These are phyloP conservation scores for Lasiodiplodia hormozganensis DNA, from an alignment of 2,329 filamentous ascomycete species.

Conservation along the genomic window DNA sequence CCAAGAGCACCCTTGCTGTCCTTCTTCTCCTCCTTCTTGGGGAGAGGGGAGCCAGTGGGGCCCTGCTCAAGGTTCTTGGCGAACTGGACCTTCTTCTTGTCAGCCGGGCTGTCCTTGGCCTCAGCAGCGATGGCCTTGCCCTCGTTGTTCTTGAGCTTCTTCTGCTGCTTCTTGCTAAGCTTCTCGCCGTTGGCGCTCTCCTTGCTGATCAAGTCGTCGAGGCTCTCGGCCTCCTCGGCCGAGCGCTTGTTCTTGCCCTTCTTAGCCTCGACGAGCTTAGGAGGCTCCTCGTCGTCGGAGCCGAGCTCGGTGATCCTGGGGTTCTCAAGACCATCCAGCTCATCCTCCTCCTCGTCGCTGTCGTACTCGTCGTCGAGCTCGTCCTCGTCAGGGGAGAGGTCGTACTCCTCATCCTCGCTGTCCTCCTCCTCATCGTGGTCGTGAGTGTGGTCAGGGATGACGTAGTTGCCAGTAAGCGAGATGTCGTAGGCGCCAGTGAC, in stretches of 20 bases:
- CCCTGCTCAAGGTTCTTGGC: constrained; percentile 99
- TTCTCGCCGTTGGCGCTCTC: constrained; percentile 67
- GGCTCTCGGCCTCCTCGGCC: constrained; percentile 69
- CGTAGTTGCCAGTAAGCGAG: constrained; percentile 95
- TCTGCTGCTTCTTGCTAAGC: constrained; percentile 94
- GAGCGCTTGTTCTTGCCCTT: constrained; percentile 93
- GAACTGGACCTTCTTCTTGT: constrained; percentile 97
- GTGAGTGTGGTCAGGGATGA: constrained; percentile 71
- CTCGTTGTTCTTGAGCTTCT: constrained; percentile 99
- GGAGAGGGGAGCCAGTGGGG: constrained; percentile 67
- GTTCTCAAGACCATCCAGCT: constrained; percentile 69
- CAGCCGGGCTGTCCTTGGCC: constrained; percentile 60
- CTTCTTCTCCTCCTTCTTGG: constrained; percentile 50
- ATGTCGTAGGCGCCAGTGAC: constrained; percentile 89
- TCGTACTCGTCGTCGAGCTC: constrained; percentile 68
- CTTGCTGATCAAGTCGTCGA: constrained; percentile 88
- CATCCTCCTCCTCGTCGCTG: constrained; percentile 54
- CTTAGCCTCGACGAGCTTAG: constrained; percentile 61
- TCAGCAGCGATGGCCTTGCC: constrained; percentile 72
- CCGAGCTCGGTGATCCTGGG: constrained; percentile 85
- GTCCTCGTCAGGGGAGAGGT: constrained; percentile 79
- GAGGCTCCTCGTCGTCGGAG: constrained; percentile 73
- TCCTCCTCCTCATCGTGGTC: constrained; percentile 62
- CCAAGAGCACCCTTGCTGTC: constrained; percentile 62
- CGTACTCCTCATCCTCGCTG: constrained; percentile 72